Conservation (phyloP, 176 grass and related monocot species). For the Echinochloa phyllopogon region DNA sequence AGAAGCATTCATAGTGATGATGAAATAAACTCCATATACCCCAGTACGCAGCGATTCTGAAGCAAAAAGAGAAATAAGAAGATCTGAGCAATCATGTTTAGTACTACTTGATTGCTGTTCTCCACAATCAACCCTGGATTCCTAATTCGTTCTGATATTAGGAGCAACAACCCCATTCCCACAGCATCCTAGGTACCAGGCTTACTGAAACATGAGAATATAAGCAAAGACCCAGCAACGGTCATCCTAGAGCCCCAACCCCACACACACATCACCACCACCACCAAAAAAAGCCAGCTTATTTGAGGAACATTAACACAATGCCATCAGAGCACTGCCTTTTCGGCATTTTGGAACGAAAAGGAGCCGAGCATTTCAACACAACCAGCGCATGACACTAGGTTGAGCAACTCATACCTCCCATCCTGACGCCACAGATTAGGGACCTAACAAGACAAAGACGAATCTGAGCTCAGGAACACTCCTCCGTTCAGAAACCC, state of each 20-base stretch:
- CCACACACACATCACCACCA: no score
- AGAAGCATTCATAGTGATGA: slow-evolving; percentile 17
- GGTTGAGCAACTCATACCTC: slow-evolving; percentile 28
- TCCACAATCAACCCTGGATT: background rate
- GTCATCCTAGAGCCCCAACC: background rate
- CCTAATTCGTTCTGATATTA: background rate
- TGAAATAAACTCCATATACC: background rate
- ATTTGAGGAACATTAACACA: background rate
- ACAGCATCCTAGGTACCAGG: background rate
- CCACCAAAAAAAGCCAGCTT: background rate
- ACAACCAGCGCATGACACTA: background rate
- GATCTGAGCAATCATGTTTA: background rate
- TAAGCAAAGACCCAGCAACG: background rate
- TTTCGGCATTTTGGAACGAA: background rate
- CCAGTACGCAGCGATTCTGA: background rate
- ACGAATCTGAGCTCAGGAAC: slow-evolving; percentile 31
- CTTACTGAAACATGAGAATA: background rate
- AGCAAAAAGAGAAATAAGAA: background rate
- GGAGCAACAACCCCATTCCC: background rate
- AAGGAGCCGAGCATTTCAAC: background rate
- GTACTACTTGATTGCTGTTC: background rate
- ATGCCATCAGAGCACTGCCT: background rate
- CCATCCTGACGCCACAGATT: background rate
- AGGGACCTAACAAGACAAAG: background rate
- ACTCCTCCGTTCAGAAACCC: background rate